Conservation (phyloP, 2,329 filamentous ascomycete genomes). For the Chaetomium sp. region DNA sequence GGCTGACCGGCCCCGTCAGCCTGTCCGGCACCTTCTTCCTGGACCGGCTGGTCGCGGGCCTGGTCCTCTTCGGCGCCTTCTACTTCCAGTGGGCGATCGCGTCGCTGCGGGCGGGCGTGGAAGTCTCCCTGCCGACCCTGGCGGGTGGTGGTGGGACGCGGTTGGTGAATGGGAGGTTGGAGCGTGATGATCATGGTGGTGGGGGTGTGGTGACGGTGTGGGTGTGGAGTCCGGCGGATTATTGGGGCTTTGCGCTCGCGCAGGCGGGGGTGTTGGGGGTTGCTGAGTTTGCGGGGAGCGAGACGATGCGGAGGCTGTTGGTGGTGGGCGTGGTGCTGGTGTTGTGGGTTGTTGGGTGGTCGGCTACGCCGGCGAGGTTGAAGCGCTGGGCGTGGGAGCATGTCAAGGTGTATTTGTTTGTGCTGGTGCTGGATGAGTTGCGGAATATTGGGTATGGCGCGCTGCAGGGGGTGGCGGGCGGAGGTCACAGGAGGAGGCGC, state of each 20-base stretch:
- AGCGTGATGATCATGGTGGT: constrained; percentile 9
- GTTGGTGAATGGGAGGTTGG: constrained; percentile 20
- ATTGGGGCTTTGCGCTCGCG: constrained; percentile 24
- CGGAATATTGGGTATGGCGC: constrained; percentile 12
- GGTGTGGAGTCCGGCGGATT: constrained; percentile 20
- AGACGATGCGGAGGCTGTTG: constrained; percentile 21
- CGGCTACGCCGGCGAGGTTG: constrained; percentile 23
- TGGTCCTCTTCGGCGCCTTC: constrained; percentile 25
- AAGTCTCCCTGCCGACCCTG: constrained; percentile 19
- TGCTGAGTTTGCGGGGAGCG: constrained; percentile 23
- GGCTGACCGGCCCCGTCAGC: constrained; percentile 17
- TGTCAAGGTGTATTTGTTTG: constrained; percentile 27
- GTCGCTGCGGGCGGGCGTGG: constrained; percentile 15
- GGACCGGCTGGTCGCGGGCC: constrained; percentile 24
- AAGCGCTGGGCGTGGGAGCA: constrained; percentile 30
- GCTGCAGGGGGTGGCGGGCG: constrained; percentile 2
- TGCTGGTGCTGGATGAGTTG: constrained; percentile 27
- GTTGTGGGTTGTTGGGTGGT: constrained; percentile 25
- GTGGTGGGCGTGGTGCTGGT: constrained; percentile 8
- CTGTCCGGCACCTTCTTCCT: constrained; percentile 22
- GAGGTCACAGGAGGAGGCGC: background rate
- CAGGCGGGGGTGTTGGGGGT: constrained; percentile 20
- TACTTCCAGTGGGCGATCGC: constrained; percentile 30
- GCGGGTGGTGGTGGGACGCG: background rate
- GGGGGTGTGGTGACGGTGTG: constrained; percentile 21